A percentile compares a stretch with the other conserved stretches of the same genome.
These are phyloP conservation scores for Quercus berberidifolia DNA, from an alignment of 306 rosid species.

Conservation along the genomic window DNA sequence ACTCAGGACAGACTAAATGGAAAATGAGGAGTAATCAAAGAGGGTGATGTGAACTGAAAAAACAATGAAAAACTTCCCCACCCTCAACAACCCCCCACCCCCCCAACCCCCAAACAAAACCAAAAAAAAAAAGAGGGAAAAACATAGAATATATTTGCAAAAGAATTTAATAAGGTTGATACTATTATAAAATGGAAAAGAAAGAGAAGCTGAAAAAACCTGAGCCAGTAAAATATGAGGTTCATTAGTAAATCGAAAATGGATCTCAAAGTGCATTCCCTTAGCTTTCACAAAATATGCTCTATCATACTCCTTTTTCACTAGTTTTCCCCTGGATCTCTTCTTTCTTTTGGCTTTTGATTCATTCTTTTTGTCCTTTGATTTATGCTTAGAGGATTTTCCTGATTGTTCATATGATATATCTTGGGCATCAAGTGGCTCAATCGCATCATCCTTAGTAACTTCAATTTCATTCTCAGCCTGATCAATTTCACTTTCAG, in stretches of 20 bases:
- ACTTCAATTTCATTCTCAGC: conserved; percentile 41
- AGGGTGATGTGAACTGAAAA: too few relatives aligned
- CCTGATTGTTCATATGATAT: conserved; percentile 15
- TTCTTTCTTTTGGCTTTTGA: conserved; percentile 20
- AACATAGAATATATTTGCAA: background rate
- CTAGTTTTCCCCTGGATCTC: conserved; percentile 10
- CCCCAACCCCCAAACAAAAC: too few relatives aligned
- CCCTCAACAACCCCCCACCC: accelerated
- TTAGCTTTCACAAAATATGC: conserved; percentile 47
- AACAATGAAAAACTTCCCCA: too few relatives aligned
- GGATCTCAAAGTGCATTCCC: conserved; percentile 66
- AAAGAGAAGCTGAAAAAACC: conserved; percentile 41
- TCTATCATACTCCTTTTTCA: conserved; percentile 42
- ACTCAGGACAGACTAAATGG: background rate
- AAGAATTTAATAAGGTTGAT: background rate
- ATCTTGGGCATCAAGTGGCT: conserved; percentile 20
- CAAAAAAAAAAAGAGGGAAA: too few relatives aligned
- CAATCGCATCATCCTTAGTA: conserved; percentile 28
- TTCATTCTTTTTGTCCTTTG: conserved; percentile 22
- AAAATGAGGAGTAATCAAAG: background rate
- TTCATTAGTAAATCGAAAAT: conserved; percentile 55
- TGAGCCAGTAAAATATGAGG: conserved; percentile 78
- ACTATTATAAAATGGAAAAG: background rate
- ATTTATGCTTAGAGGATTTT: conserved; percentile 15
- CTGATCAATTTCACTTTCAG: conserved; percentile 37